phyloP scores from a whole-genome alignment of 257 asterid species.

The Lantana camara region DNA sequence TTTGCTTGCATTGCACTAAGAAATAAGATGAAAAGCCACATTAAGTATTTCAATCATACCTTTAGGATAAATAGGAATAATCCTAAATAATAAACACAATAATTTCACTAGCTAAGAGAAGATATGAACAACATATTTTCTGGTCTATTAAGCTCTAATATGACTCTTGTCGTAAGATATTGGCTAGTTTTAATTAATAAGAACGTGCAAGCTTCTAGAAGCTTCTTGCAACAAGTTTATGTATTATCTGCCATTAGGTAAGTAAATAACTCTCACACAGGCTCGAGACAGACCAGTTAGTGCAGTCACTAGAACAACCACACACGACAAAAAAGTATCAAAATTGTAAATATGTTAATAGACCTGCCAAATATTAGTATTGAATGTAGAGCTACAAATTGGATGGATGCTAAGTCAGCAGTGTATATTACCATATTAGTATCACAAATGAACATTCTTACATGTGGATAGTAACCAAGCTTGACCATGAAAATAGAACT shows the following conservation, averaged over 20 bases:
- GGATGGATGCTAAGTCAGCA: no score
- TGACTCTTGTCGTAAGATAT: constrained; percentile 6
- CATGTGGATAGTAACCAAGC: neutral
- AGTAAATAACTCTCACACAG: no score
- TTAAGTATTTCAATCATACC: constrained; percentile 8
- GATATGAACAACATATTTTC: neutral
- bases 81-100: neutral
- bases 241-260: no score
- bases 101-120: no score
- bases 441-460: constrained; percentile 8
- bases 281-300: no score
- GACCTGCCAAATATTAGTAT: no score
- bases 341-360: no score
- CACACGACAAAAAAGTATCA: no score
- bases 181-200: neutral
- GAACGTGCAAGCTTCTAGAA: neutral
- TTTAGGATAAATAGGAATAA: neutral
- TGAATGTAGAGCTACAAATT: no score
- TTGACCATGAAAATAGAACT: neutral
- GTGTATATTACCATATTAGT: neutral
- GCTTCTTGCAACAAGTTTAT: neutral
- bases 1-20: constrained; percentile 12
- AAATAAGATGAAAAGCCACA: neutral
- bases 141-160: neutral
- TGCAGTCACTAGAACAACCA: no score